These are phyloP conservation scores for Penicillium cataractarum DNA, from an alignment of 495 filamentous ascomycete species.

Conservation along the genomic window DNA sequence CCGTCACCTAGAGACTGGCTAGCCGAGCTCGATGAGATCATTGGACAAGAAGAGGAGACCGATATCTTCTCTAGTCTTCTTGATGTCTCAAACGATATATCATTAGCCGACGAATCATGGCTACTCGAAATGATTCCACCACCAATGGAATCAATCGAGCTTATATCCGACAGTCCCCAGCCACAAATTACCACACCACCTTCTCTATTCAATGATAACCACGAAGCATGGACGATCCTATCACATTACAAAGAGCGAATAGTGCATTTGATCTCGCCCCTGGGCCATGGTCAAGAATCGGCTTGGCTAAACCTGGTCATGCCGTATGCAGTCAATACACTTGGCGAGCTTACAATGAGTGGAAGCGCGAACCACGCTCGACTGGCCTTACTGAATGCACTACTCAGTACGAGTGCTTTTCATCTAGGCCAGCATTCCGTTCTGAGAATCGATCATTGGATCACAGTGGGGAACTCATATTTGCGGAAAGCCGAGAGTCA, in stretches of 20 bases:
- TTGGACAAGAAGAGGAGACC: neutral
- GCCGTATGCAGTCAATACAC: slow-evolving; percentile 21
- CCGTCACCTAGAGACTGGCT: slow-evolving; percentile 12
- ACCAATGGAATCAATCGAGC: neutral
- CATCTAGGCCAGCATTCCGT: slow-evolving; percentile 17
- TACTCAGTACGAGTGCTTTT: slow-evolving; percentile 25
- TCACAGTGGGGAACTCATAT: slow-evolving; percentile 5
- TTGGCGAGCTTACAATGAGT: slow-evolving; percentile 19
- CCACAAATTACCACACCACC: neutral
- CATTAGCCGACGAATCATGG: neutral
- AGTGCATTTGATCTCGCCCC: slow-evolving; percentile 22
- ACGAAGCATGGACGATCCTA: slow-evolving; percentile 23
- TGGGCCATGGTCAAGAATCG: slow-evolving; percentile 20
- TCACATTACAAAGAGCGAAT: slow-evolving; percentile 29
- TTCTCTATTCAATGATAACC: neutral
- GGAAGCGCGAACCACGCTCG: slow-evolving; percentile 8
- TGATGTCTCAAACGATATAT: neutral
- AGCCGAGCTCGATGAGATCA: neutral
- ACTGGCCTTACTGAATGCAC: slow-evolving; percentile 23
- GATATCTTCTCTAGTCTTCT: neutral
- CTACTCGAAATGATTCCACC: neutral
- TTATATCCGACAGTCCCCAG: neutral
- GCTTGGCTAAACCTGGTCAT: slow-evolving; percentile 24
- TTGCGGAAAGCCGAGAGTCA: slow-evolving; percentile 16
- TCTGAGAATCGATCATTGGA: slow-evolving; percentile 9